Base-by-base conservation (phyloP, 805 yeast species). In the Yamadazyma sp. region DNA sequence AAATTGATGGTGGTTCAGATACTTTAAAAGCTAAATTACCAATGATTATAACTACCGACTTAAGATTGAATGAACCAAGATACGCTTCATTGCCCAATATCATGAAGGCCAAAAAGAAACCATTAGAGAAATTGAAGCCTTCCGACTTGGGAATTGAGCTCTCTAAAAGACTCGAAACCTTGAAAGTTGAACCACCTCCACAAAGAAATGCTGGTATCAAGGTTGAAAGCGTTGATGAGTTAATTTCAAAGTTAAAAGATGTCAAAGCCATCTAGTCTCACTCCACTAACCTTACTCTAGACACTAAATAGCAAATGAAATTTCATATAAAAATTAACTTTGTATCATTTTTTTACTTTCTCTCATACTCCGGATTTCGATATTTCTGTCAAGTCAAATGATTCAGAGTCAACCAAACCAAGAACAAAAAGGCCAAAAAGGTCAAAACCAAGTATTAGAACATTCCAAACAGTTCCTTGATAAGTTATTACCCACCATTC, bases 51-150 rank as follows among this genome's bases (percentile, higher is more conserved):
- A 89, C 97, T 18, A 83, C 98, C 2, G 99, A 93, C 60, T 72
- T 93, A 49, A 82, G 98, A 61, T 75, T 93, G 54, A 93, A 93
- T 60, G 93, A 79, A 56, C 98, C 99, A 28, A 80, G 97, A 51
- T 93, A 87, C 53, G 96, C 95, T n/a, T 78, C 95, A 10, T 73
- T 93, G 55, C 97, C 96, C 42, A 93, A 91, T 60, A 77, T 89
- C 69, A 93, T 93, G 98, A 93, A 93, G 71, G 98, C 98, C 37
- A 93, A 93, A 72, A 89, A 89, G 78, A 89, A 87, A 72, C 96
- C 96, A 4, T 70, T 89, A 57, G 86, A 79, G 49, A 70, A 77
- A 53, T 58, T 76, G 60, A 62, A 74, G 66, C 59, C 65, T 12
- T 61, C 80, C 14, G 94, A 85, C 49, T 75, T 86, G 41, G 84